Evolutionary conservation across 768 basidiomycete genomes (phyloP).

Genomic region (Neoboletus subvelutipes): DNA sequence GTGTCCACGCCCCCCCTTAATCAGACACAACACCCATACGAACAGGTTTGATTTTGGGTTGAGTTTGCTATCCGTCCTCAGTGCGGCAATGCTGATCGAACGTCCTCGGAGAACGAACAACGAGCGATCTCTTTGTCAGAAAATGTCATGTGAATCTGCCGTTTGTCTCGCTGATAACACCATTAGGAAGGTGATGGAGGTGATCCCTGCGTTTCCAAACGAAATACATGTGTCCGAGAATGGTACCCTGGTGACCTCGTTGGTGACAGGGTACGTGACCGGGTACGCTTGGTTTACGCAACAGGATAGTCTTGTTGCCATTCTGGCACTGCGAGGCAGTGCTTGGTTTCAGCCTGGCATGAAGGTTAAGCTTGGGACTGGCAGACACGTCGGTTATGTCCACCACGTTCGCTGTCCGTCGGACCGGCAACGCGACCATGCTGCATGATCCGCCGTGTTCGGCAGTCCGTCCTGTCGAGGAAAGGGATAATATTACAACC

Average conservation of each 20-base stretch:
- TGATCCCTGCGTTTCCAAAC: slow-evolving; percentile 16
- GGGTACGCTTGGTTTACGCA: slow-evolving; percentile 6
- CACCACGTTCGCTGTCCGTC: too few relatives aligned
- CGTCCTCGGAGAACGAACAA: slow-evolving; percentile 20
- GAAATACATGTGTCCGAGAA: slow-evolving; percentile 13
- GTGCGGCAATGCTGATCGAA: neutral
- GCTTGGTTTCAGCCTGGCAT: slow-evolving; percentile 5
- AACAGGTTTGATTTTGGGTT: neutral
- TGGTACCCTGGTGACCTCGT: slow-evolving; percentile 5
- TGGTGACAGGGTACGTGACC: slow-evolving; percentile 12
- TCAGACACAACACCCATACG: slow-evolving; percentile 6
- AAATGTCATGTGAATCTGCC: slow-evolving; percentile 11
- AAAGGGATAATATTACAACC: slow-evolving; percentile 21
- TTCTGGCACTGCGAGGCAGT: slow-evolving; percentile 24
- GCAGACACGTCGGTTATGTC: slow-evolving; percentile 1
- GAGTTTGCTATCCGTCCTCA: slow-evolving; percentile 2
- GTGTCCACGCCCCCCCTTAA: slow-evolving; percentile 5
- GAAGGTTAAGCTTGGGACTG: neutral
- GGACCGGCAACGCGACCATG: slow-evolving; percentile 1
- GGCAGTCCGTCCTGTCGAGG: slow-evolving; percentile 22
- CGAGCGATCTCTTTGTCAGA: neutral
- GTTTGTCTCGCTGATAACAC: slow-evolving; percentile 19
- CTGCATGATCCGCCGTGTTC: slow-evolving; percentile 17
- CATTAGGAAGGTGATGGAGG: slow-evolving; percentile 16
- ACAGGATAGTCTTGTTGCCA: slow-evolving; percentile 18